A percentile compares a stretch with the other conserved stretches of the same genome.
Conservation (phyloP, 2,329 filamentous ascomycete genomes). For the Colletotrichum sp. region DNA sequence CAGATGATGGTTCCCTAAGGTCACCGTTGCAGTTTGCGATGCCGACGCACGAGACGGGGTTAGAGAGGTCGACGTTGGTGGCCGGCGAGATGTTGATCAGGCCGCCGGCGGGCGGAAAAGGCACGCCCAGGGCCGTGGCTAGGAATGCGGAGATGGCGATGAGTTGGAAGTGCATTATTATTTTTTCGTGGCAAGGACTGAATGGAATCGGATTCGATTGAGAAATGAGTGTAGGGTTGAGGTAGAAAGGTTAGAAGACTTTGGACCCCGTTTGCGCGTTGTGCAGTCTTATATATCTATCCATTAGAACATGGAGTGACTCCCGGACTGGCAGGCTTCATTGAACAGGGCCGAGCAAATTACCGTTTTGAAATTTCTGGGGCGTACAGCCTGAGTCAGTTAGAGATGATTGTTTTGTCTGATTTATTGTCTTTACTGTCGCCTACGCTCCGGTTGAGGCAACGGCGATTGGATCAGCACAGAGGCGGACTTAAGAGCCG, state of each 20-base stretch:
- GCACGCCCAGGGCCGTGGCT: background rate
- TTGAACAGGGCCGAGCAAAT: background rate
- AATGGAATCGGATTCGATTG: background rate
- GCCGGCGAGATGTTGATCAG: background rate
- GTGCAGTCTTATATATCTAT: background rate
- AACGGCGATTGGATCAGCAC: background rate
- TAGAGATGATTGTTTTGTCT: background rate
- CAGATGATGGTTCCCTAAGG: background rate
- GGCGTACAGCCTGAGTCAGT: background rate
- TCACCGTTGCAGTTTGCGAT: background rate
- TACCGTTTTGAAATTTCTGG: background rate
- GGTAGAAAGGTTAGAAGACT: background rate
- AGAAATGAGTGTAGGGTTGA: background rate
- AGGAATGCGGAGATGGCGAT: background rate
- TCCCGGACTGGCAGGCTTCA: background rate
- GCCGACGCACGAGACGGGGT: background rate
- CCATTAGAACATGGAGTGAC: background rate
- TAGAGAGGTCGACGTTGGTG: background rate
- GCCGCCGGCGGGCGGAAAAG: background rate
- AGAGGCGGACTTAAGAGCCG: background rate
- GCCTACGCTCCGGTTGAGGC: no score
- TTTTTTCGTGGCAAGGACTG: background rate
- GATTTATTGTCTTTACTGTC: no score
- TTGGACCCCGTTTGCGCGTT: background rate
- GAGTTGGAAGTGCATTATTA: background rate